Evolutionary conservation across 352 stramenopile genomes (phyloP), one percentile per base, ranked within the genome.

Genomic region (Phytophthora quininea): DNA sequence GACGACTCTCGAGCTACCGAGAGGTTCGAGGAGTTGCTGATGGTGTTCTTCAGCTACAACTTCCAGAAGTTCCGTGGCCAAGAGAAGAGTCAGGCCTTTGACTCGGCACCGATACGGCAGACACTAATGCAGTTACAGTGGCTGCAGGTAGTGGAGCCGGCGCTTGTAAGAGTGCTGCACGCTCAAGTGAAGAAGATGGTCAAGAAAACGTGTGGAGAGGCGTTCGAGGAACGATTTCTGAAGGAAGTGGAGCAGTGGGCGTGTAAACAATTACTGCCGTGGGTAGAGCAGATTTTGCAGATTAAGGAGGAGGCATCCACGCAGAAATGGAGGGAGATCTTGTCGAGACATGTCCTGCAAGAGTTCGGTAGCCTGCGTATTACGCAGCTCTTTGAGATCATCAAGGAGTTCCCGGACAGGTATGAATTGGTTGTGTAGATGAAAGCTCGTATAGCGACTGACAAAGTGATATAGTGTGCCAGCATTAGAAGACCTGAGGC

Each of bases 391-490:
- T 99, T 99, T 78, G 95, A 99, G 54, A 97, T 99, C 33, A 97
- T 99, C 56, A 95, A 96, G 10, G 96, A 99, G 54, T 99, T 97
- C 74, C 97, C 97, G 0, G 96, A 99, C 70, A 98, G 90, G 61
- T 84, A 35, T 42, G 32, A 30, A 30, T 29, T 33, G 31, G 6
- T 57, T 43, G 8, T 4, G 11, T 46, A 56, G 50, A 49, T 15
- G 2, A 27, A 14, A 43, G 33, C 19, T 30, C 19, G 19, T 24
- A 24, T 0, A 24, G 19, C 19, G 19, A 24, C 19, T 24, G 19
- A 24, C 19, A 24, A 24, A 0, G 19, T 24, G 19, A 24, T 24
- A 24, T 29, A 91, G 85, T 51, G 70, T 82, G 7, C 84, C 84
- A 12, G 85, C 85, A 11, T 62, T 95, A 30, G 80, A 92, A 43